Base-by-base conservation (phyloP, 2,329 filamentous ascomycete species). In the Venturia aucupariae region DNA sequence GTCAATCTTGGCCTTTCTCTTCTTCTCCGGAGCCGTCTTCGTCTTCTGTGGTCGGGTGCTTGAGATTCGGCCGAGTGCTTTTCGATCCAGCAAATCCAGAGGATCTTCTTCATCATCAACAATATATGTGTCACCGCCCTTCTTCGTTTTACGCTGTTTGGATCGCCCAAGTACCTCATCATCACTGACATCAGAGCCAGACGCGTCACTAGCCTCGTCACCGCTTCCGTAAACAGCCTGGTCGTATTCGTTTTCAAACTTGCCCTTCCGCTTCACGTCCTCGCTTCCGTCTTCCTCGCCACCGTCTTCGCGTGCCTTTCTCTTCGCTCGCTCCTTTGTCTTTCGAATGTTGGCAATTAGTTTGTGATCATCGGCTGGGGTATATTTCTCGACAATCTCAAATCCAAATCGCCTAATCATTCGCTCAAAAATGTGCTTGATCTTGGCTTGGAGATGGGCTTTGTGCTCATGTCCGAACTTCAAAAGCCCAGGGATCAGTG, bases 381-480 rank as follows among this genome's bases (percentile, higher is more conserved):
- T 92, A 74, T 90, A 82, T 68, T 85, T 84, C 76, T 94, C 90
- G 15, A 99, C 84, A 38, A 85, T 77, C 2, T 93, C 88, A 57
- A 89, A 89, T 60, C 94, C 92, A 72, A 97, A 97, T 65, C 93
- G 86, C 60, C 93, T 86, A 27, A 97, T 89, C 83, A 97, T 91
- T 62, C 94, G 86, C 78, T 99, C 94, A 19, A 99, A 80, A 68
- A 99, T 97, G 73, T 97, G 92, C 85, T 97, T 97, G 69, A 99
- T 92, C 80, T 97, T 99, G 61, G 90, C 88, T 72, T 93, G 91
- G 79, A 99, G 94, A 74, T 96, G 92, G 15, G 92, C 92, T 79
- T 97, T 97, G 81, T 99, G 95, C 77, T 99, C 94, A 75, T 97
- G 91, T 73, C 90, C 92, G 93, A 94, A 99, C 51, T 92, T 86